Evolutionary conservation across 352 stramenopile genomes (phyloP).

Genomic region (Lagenidium sp.): DNA sequence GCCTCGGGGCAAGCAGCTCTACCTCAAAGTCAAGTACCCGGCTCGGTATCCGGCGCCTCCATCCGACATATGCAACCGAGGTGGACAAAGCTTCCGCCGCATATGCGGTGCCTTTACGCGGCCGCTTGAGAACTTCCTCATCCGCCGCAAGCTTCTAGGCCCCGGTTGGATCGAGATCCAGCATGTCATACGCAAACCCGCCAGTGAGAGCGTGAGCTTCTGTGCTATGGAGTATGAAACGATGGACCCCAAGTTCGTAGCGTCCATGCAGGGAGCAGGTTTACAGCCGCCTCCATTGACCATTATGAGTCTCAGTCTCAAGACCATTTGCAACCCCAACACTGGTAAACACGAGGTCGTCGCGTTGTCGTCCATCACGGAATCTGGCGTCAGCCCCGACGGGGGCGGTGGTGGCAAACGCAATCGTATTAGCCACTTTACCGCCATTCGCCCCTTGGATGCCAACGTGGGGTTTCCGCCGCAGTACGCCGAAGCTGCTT

Average conservation of each 20-base stretch:
- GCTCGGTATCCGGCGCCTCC: conserved; percentile 86
- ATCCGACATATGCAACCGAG: conserved; percentile 73
- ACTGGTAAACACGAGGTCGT: conserved; percentile 96
- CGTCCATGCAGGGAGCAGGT: conserved; percentile 48
- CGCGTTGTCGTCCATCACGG: conserved; percentile 68
- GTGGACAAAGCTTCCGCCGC: conserved; percentile 89
- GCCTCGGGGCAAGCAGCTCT: conserved; percentile 92
- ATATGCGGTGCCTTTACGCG: conserved; percentile 94
- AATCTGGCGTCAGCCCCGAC: conserved; percentile 65
- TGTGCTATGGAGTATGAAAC: conserved; percentile 94
- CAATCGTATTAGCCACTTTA: conserved; percentile 62
- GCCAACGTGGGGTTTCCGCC: conserved; percentile 50
- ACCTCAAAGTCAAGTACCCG: conserved; percentile 97
- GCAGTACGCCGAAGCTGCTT: conserved; percentile 38
- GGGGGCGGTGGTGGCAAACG: conserved; percentile 25
- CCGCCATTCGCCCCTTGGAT: conserved; percentile 67
- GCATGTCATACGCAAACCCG: conserved; percentile 69
- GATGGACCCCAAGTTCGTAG: conserved; percentile 89
- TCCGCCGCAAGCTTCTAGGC: conserved; percentile 96
- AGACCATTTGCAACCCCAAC: conserved; percentile 96
- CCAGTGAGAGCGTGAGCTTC: conserved; percentile 74
- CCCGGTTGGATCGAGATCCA: conserved; percentile 97
- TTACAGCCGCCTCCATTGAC: conserved; percentile 87
- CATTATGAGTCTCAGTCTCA: conserved; percentile 96
- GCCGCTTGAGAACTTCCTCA: conserved; percentile 95